These are phyloP conservation scores for Chrysanthemum lavandulifolium DNA, from an alignment of 129 eudicot species.

Conservation along the genomic window DNA sequence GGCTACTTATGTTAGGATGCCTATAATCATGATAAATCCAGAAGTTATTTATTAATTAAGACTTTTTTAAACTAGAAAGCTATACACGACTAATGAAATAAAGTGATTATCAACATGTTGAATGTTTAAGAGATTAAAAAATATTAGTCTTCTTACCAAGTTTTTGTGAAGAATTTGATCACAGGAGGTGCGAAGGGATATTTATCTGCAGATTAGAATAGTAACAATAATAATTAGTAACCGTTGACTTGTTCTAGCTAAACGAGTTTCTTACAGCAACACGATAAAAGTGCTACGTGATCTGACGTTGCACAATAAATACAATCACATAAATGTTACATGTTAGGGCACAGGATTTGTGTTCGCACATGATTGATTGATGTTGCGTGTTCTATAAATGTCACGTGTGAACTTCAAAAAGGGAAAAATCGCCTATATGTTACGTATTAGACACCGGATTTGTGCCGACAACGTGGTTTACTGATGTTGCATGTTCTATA, in stretches of 20 bases:
- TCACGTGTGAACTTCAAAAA: background rate
- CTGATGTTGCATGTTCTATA: background rate
- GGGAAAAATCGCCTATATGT: background rate
- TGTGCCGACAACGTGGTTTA: background rate
- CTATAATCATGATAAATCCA: background rate
- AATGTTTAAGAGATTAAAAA: background rate
- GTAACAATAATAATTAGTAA: background rate
- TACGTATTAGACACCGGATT: background rate
- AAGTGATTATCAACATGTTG: background rate
- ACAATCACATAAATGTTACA: background rate
- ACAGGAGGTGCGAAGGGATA: constrained; percentile 17
- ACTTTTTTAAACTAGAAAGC: background rate
- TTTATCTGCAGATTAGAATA: background rate
- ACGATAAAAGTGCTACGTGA: background rate
- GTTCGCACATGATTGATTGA: background rate
- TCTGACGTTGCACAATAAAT: background rate
- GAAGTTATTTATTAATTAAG: background rate
- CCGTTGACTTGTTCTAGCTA: background rate
- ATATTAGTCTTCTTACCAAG: constrained; percentile 19
- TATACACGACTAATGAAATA: background rate
- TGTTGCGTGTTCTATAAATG: background rate
- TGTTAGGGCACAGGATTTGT: background rate
- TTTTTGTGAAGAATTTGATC: constrained; percentile 18
- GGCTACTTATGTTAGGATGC: constrained; percentile 28
- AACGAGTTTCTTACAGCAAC: background rate